Evolutionary conservation across 2,329 filamentous ascomycete species (phyloP), one percentile per base, ranked within the genome.

Genomic region (Chaetothyriales sp.): DNA sequence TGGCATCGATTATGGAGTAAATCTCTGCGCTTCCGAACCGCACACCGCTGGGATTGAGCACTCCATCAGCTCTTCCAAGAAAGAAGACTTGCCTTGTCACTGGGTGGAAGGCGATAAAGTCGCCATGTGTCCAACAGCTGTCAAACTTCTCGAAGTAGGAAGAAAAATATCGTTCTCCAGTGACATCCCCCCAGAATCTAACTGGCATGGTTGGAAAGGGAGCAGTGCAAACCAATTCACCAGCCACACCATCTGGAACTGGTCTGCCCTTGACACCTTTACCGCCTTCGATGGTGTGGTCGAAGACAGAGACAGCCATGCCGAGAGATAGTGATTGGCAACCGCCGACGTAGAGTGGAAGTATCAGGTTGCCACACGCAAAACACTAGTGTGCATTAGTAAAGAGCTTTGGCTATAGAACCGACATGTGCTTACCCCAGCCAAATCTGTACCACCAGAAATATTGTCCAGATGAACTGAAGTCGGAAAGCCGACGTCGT

Each of bases 1-100:
- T 61, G 48, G 61, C 60, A 36, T 66, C 65, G 25, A 96, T 70
- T n/a, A 95, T 75, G 64, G 95, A 95, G 68, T 96, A 96, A 18
- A 98, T 95, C 71, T 98, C 92, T 0, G 90, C 88, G 28, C 82
- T 88, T 3, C 90, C 90, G 63, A 98, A 96, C 0, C 90, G 75
- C 18, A 98, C 87, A 2, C 92, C 92, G 0, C 83, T 79, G 0
- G 92, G 92, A 64, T 98, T 98, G 12, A 59, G 48, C 44, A 60
- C 59, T 19, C 58, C 59, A 43, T 62, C 58, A 1, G 79, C 82
- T 1, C 84, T 74, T 1, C 84, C 84, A 0, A 86, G 73, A 57
- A 89, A 81, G 10, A 76, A 64, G 5, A 87, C 63, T 49, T 78
- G 75, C 5, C 78, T 76, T 1, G 84, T 89, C 3, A 67, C 57